phyloP scores from a whole-genome alignment of 306 rosid species.

The Ammopiptanthus mongolicus region DNA sequence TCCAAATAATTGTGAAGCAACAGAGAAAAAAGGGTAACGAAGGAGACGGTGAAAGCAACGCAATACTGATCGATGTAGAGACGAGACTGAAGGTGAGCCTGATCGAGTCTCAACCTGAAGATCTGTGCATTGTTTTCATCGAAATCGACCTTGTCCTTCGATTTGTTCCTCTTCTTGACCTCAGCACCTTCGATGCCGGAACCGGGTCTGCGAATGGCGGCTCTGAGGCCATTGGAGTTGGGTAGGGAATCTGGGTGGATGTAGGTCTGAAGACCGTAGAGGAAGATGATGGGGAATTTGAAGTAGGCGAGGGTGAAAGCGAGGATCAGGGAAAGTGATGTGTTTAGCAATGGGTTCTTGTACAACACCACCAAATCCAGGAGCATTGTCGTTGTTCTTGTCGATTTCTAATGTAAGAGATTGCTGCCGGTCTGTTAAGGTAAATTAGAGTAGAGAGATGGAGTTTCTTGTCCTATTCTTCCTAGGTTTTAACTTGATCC shows the following conservation, averaged over 20 bases:
- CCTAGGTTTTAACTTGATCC: too few species aligned
- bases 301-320: constrained; percentile 47
- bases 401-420: neutral
- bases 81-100: constrained; percentile 62
- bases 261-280: constrained; percentile 66
- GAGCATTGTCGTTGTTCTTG: constrained; percentile 27
- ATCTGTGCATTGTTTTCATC: constrained; percentile 91
- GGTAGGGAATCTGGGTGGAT: constrained; percentile 75
- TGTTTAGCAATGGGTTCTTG: constrained; percentile 64
- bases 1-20: constrained; percentile 48
- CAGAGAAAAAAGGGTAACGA: constrained; percentile 45
- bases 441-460: neutral
- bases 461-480: too few species aligned
- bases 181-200: constrained; percentile 42
- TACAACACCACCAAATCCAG: constrained; percentile 34
- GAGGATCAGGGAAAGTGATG: constrained; percentile 44
- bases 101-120: constrained; percentile 73
- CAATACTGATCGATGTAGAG: constrained; percentile 53
- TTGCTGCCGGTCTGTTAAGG: neutral
- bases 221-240: constrained; percentile 41
- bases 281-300: constrained; percentile 65
- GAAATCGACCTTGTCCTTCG: constrained; percentile 58
- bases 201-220: constrained; percentile 78
- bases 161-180: constrained; percentile 51
- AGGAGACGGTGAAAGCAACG: constrained; percentile 50